These are phyloP conservation scores for Diaporthe eres DNA, from an alignment of 2,329 filamentous ascomycete species.

Conservation along the genomic window DNA sequence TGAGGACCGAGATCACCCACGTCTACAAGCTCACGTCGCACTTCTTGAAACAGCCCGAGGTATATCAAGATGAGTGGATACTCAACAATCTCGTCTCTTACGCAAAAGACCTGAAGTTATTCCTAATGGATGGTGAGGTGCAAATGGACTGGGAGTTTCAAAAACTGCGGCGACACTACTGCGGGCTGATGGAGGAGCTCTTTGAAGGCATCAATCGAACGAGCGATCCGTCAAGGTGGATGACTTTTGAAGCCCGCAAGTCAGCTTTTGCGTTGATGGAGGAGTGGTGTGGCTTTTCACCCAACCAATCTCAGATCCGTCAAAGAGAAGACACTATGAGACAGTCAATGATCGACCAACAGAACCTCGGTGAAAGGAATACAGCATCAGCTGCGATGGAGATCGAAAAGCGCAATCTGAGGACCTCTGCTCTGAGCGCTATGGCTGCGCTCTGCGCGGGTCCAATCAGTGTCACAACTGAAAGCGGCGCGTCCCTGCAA, in stretches of 20 bases:
- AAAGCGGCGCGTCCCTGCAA: conserved; percentile 87
- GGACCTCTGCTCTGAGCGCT: conserved; percentile 90
- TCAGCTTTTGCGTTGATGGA: conserved; percentile 98
- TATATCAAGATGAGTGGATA: conserved; percentile 91
- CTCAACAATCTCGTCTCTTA: conserved; percentile 90
- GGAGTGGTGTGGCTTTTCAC: conserved; percentile 98
- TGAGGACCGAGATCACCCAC: conserved; percentile 95
- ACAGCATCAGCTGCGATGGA: conserved; percentile 92
- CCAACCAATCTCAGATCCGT: conserved; percentile 86
- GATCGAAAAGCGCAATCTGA: conserved; percentile 94
- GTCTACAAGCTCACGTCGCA: conserved; percentile 95
- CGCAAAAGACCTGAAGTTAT: conserved; percentile 91
- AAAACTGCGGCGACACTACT: conserved; percentile 91
- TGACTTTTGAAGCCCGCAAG: conserved; percentile 96
- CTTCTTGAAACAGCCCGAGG: conserved; percentile 83
- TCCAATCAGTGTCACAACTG: conserved; percentile 88
- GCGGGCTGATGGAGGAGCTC: conserved; percentile 90
- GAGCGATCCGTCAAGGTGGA: conserved; percentile 89
- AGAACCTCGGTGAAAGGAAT: conserved; percentile 80
- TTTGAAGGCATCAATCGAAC: conserved; percentile 93
- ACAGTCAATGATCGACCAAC: conserved; percentile 85
- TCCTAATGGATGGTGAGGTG: conserved; percentile 93
- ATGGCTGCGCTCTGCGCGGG: conserved; percentile 94
- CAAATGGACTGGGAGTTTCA: conserved; percentile 97
- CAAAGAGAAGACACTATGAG: conserved; percentile 90